Evolutionary conservation across 257 asterid genomes (phyloP), one percentile per base, ranked within the genome.

Genomic region (Linaria vulgaris): DNA sequence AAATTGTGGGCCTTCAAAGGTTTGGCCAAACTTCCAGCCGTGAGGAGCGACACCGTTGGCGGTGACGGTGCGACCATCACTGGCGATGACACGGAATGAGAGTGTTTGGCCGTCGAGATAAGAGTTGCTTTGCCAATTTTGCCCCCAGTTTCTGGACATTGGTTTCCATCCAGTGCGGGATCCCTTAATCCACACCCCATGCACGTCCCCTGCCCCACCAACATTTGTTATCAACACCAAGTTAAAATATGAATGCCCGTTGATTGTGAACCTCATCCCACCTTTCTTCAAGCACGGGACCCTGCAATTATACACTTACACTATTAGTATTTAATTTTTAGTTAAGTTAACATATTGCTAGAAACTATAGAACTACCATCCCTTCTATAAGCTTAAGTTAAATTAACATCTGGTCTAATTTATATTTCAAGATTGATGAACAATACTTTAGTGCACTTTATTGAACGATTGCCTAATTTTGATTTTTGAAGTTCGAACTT

Each of bases 11-110:
- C 56, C 67, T 49, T 46, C 67, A 31, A 61, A 61, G 23, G 67
- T 61, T 10, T 61, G 67, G 17, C 56, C 67, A 3, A 61, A 61
- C 44, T 61, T 56, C 67, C 67, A 61, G n/a, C 67, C 56, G 41
- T n/a, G 24, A 17, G 44, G 66, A 4, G 16, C 45, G 25, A 61
- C 46, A 37, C 44, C 20, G 56, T 61, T 15, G 12, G 45, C 55
- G 13, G 20, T 16, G 31, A 61, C 16, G 46, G 56, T 61, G 45
- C 46, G 20, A 30, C 67, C 67, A 45, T 61, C 56, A 25, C 56
- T 25, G 30, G 67, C 56, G 15, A 23, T 61, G 39, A 61, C 67
- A 7, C 43, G 12, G 23, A 61, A 61, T 1, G 67, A 61, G 14
- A 61, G 56, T n/a, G 56, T 23, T 48, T 61, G 56, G 6, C 67